Evolutionary conservation across 305 asterid genomes (phyloP).

Genomic region (Fraxinus ornus): DNA sequence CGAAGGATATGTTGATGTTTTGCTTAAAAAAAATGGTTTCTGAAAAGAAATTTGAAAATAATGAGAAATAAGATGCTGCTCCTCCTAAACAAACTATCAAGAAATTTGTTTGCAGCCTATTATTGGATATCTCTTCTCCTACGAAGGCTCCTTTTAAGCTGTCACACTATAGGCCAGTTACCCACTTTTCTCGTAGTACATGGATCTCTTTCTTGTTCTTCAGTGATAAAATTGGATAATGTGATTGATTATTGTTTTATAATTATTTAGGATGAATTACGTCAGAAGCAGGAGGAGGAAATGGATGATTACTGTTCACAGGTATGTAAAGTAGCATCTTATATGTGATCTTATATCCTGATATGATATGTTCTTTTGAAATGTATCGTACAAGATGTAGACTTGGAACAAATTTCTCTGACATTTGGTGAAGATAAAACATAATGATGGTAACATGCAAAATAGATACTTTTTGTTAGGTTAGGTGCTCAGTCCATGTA

Average conservation of each 20-base stretch:
- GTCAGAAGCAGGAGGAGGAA: constrained; percentile 90
- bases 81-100: constrained; percentile 14
- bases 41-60: constrained; percentile 18
- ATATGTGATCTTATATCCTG: not conserved
- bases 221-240: constrained; percentile 12
- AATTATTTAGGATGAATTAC: constrained; percentile 72
- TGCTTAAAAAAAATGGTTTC: not conserved
- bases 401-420: not conserved
- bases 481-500: not conserved
- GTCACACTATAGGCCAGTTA: not conserved
- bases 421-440: not conserved
- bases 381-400: not conserved
- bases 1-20: not conserved
- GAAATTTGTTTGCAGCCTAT: not conserved
- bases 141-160: not conserved
- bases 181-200: not conserved
- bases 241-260: constrained; percentile 21
- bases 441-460: not conserved
- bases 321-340: constrained; percentile 43
- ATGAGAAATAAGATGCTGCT: constrained; percentile 4
- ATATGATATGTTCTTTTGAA: not conserved
- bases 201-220: not conserved
- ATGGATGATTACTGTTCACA: constrained; percentile 98
- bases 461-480: not conserved
- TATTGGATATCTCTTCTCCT: not conserved